Base-by-base conservation (phyloP, 768 basidiomycete species). In the Megacollybia marginata region DNA sequence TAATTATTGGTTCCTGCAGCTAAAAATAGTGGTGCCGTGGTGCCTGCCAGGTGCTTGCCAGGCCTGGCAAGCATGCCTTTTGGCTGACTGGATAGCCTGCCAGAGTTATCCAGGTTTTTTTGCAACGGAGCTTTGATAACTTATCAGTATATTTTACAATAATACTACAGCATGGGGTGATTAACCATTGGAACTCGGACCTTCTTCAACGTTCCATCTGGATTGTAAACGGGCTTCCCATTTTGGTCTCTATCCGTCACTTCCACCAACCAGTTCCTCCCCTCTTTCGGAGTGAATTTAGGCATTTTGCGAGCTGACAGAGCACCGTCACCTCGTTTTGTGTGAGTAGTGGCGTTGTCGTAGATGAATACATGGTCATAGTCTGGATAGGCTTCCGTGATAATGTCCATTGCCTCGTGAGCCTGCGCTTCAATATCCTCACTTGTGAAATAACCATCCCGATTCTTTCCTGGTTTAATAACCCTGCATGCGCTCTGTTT, bases 291-390 rank as follows among this genome's bases (percentile, higher is more conserved):
- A 1, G 51, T 48, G 31, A 52, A 45, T 48, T 69, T 68, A 1
- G 67, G 63, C 68, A 72, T 71, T n/a, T 63, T 51, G 2, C 51
- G 52, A 1, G 71, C 67, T 9, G 69, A 71, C 1, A 67, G 54
- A 2, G 64, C 54, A 49, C 62, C 54, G 11, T 60, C 60, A 1
- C 66, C 44, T 0, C 57, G 61, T 50, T 70, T 71, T 0, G 54
- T 47, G 55, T 73, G 71, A 34, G 64, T 71, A 0, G 63, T 57
- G 1, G 67, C 66, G 43, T 71, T 71, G 50, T 65, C 61, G 42
- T 12, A 63, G 28, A 55, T 43, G 10, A 55, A 57, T 44, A 63
- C 52, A 49, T 68, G 67, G 2, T 65, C 56, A 10, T 61, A 54
- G 19, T 67, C 49, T 6, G 62, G 64, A 46, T 66, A 69, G 16